phyloP scores from a whole-genome alignment of 371 early-diverging fungal species.

The Mortierella sp. region DNA sequence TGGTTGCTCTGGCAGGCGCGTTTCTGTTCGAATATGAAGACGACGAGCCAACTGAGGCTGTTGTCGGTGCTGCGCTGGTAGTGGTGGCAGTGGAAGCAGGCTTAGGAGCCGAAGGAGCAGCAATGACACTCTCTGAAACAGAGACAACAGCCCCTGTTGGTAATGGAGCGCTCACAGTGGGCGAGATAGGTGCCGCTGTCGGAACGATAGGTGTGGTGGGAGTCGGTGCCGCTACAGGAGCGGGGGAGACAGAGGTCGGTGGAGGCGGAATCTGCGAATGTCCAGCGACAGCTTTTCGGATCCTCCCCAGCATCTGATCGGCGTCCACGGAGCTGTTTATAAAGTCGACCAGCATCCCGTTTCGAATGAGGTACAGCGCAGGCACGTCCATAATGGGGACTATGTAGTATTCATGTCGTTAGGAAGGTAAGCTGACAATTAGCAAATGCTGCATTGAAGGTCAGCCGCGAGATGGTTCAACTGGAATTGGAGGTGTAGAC shows the following conservation, averaged over 20 bases:
- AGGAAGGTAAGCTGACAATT: background rate
- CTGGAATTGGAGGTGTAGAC: too few relatives aligned
- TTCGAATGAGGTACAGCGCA: slow-evolving; percentile 47
- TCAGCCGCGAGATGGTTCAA: background rate
- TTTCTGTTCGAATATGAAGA: background rate
- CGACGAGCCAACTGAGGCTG: background rate
- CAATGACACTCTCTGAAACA: background rate
- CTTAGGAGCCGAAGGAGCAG: background rate
- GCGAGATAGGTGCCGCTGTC: background rate
- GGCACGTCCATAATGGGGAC: slow-evolving; percentile 52
- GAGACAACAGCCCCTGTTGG: slow-evolving; percentile 5
- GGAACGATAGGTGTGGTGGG: background rate
- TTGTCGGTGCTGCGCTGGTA: background rate
- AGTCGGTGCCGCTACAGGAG: background rate
- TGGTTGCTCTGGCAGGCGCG: background rate
- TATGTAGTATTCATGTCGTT: slow-evolving; percentile 4
- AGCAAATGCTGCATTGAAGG: background rate
- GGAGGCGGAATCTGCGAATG: slow-evolving; percentile 44
- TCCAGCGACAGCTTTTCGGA: slow-evolving; percentile 36
- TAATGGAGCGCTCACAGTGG: background rate
- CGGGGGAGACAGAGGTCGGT: background rate
- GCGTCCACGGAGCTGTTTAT: slow-evolving; percentile 37
- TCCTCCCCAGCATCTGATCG: slow-evolving; percentile 45
- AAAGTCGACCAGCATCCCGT: slow-evolving; percentile 50
- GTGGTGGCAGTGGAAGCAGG: background rate